Conservation (phyloP, 2,329 filamentous ascomycete species). For the Hypoxylon sp. region DNA sequence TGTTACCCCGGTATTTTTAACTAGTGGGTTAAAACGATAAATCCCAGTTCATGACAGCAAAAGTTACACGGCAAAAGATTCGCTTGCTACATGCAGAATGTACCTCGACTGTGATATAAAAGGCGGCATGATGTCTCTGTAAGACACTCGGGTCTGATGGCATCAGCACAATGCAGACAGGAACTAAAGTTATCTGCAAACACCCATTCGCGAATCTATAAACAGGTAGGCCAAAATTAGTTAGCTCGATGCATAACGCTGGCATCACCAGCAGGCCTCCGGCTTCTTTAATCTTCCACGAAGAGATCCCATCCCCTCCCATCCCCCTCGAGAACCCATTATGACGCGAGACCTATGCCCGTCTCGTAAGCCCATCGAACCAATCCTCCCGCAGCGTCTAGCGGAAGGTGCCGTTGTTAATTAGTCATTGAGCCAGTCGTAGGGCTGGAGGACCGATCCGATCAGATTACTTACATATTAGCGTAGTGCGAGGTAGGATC, state of each 20-base stretch:
- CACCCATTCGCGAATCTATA: not conserved
- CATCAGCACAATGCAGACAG: not conserved
- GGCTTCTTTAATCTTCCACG: constrained; percentile 9
- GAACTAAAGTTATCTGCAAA: not conserved
- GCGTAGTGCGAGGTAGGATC: constrained; percentile 10
- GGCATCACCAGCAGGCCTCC: constrained; percentile 19
- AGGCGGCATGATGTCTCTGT: not conserved
- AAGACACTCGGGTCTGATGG: not conserved
- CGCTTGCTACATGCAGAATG: not conserved
- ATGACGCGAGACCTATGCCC: constrained; percentile 4
- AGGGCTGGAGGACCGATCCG: constrained; percentile 34
- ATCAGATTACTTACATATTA: constrained; percentile 32
- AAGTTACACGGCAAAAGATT: not conserved
- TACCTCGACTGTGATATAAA: not conserved
- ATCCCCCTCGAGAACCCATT: not conserved
- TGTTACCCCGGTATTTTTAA: not conserved
- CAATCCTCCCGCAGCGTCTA: constrained; percentile 9
- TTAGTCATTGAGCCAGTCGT: constrained; percentile 12
- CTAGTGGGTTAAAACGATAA: constrained; percentile 1
- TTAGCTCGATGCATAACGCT: not conserved
- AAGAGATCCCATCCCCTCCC: not conserved
- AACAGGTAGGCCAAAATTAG: constrained; percentile 3
- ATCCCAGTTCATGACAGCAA: constrained; percentile 4
- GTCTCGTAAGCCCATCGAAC: constrained; percentile 2
- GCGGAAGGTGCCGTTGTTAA: not conserved